A percentile compares a stretch with the other conserved stretches of the same genome.
Conservation (phyloP, 2,329 filamentous ascomycete species). For the Amesomyces nigricolor region DNA sequence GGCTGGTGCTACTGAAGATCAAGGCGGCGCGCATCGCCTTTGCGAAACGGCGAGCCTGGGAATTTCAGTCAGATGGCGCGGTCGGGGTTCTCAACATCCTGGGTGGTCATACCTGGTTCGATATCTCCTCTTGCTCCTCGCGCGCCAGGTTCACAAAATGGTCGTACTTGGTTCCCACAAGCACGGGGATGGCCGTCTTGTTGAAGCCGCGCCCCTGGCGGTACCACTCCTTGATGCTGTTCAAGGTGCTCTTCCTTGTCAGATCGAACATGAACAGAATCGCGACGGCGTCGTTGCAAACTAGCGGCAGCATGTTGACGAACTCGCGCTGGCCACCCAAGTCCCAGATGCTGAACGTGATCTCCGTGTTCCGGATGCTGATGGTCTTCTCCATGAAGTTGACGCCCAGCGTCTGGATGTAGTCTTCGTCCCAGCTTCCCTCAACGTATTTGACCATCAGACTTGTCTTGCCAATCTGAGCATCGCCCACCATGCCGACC, state of each 20-base stretch:
- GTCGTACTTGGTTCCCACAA: conserved; percentile 97
- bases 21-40: conserved; percentile 97
- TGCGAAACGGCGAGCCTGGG: conserved; percentile 86
- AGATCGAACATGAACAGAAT: conserved; percentile 99
- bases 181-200: conserved; percentile 98
- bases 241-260: conserved; percentile 94
- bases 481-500: conserved; percentile 98
- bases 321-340: conserved; percentile 96
- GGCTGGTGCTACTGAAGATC: conserved; percentile 97
- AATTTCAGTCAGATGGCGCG: conserved; percentile 16
- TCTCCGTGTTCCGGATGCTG: conserved; percentile 97
- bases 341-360: conserved; percentile 99
- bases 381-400: conserved; percentile 99
- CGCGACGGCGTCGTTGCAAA: conserved; percentile 97
- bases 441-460: conserved; percentile 99
- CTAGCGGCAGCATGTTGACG: conserved; percentile 98
- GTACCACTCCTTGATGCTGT: conserved; percentile 99
- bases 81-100: too few relatives aligned
- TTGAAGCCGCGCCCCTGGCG: conserved; percentile 96
- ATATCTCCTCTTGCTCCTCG: conserved; percentile 98
- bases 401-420: conserved; percentile 96
- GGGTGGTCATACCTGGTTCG: conserved; percentile 65
- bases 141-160: conserved; percentile 98
- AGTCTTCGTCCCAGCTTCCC: conserved; percentile 99
- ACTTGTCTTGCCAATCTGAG: conserved; percentile 98